Base-by-base conservation (phyloP, 1,139 yeast genomes). In the Candida sojae region DNA sequence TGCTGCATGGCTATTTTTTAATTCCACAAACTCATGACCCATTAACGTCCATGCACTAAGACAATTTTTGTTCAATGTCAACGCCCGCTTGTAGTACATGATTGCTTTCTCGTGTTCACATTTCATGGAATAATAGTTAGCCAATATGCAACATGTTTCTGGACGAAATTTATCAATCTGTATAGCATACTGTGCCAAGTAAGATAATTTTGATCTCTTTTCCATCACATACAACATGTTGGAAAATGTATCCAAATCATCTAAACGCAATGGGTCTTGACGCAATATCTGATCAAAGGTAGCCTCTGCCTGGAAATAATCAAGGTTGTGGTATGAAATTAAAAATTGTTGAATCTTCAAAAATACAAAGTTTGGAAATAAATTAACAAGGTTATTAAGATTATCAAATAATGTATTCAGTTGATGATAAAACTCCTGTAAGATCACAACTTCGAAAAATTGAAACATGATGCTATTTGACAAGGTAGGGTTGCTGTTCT, bases 11-110 rank as follows among this genome's bases (percentile, higher is more conserved):
- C 97, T 87, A 67, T 95, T 95, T 60, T 93, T 92, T 57, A 93
- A 76, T 64, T 95, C 99, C 10, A 95, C 96, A 71, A 90, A 95
- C 67, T 95, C 99, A 67, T 95, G 99, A 10, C 99, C 99, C 97
- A 95, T 92, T 50, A 95, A 74, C 0, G 98, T 93, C 98, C 99
- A 95, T 0, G 99, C 98, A 57, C 92, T 84, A 17, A 92, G 73
- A 58, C 96, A 90, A 56, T 83, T 82, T 50, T 89, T 83, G 63
- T 91, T 88, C 48, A 93, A 73, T 0, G 90, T 82, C 38, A 95
- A 71, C 0, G 99, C 99, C 48, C 98, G 76, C 59, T 91, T 87
- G 61, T 92, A 95, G 67, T 91, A 91, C 82, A 87, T 83, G 50
- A 95, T 90, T 0, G 99, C 96, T 66, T 88, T 88, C 63, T 92